Conservation (phyloP, 176 grass and related monocot genomes). For the Hyparrhenia diplandra region DNA sequence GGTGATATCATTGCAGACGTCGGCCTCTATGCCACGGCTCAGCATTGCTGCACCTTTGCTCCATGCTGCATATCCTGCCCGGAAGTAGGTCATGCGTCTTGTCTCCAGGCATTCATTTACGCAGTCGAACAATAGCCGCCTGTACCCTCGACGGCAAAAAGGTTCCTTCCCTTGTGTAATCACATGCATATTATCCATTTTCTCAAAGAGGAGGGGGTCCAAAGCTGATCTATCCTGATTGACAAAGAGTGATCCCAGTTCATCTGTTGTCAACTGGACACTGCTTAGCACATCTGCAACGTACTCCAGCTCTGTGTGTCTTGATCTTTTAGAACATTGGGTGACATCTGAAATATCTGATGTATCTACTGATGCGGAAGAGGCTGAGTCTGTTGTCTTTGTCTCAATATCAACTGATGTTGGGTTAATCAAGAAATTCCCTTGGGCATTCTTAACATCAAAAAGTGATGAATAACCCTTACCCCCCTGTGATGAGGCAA, state of each 20-base stretch:
- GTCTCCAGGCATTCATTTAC: slow-evolving; percentile 63
- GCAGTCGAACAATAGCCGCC: slow-evolving; percentile 54
- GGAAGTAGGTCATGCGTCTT: slow-evolving; percentile 50
- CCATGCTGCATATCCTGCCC: slow-evolving; percentile 73
- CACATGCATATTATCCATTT: slow-evolving; percentile 34
- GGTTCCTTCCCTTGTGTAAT: slow-evolving; percentile 29
- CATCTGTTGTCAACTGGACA: slow-evolving; percentile 31
- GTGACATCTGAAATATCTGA: slow-evolving; percentile 42
- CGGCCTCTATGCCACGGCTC: slow-evolving; percentile 25
- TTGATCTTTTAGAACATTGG: slow-evolving; percentile 25
- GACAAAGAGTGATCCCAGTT: slow-evolving; percentile 26
- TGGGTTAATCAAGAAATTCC: slow-evolving; percentile 31
- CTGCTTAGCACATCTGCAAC: slow-evolving; percentile 50
- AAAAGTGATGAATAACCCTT: slow-evolving; percentile 37
- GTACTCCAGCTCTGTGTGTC: slow-evolving; percentile 43
- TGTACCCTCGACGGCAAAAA: slow-evolving; percentile 20
- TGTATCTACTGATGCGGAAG: slow-evolving; percentile 37
- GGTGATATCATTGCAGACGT: slow-evolving; percentile 51
- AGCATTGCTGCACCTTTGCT: slow-evolving; percentile 48
- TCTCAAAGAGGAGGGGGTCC: slow-evolving; percentile 50
- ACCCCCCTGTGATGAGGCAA: slow-evolving; percentile 32
- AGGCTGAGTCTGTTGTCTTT: slow-evolving; percentile 50
- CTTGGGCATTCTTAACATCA: slow-evolving; percentile 40
- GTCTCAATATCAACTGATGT: slow-evolving; percentile 29
- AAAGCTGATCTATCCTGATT: slow-evolving; percentile 18